Evolutionary conservation across 345 rosid species (phyloP).

Genomic region (Balakata baccata): DNA sequence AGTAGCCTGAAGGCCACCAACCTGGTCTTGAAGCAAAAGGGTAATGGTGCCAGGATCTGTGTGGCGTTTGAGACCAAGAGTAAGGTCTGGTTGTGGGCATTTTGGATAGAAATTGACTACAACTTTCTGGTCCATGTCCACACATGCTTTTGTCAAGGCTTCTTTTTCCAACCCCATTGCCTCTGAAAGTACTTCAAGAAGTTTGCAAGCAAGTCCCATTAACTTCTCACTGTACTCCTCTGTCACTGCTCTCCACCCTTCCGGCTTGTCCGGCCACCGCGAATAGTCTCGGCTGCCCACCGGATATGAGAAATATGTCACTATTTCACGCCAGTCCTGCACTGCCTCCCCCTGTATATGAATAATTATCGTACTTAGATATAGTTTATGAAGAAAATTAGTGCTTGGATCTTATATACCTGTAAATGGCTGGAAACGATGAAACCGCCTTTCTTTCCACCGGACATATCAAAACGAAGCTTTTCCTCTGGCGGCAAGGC

Average conservation of each 20-base stretch:
- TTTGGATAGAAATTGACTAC: constrained; percentile 92
- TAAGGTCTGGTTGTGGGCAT: constrained; percentile 92
- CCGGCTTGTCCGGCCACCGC: constrained; percentile 94
- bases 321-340: constrained; percentile 93
- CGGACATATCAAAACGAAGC: constrained; percentile 83
- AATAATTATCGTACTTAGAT: too few species aligned
- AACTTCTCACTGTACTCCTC: constrained; percentile 66
- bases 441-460: constrained; percentile 96
- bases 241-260: constrained; percentile 67
- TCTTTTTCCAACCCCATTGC: constrained; percentile 87
- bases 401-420: constrained; percentile 27
- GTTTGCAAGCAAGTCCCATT: constrained; percentile 79
- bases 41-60: constrained; percentile 97
- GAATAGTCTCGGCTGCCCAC: constrained; percentile 66
- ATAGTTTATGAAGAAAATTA: too few species aligned
- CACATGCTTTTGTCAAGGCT: constrained; percentile 75
- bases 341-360: constrained; percentile 76
- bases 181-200: constrained; percentile 76
- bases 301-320: constrained; percentile 91
- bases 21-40: constrained; percentile 83
- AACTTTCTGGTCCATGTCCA: constrained; percentile 94
- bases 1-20: constrained; percentile 95
- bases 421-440: constrained; percentile 95
- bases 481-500: constrained; percentile 77
- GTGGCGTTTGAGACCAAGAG: constrained; percentile 96